Evolutionary conservation across 345 rosid species (phyloP).

Genomic region (Nasturtium officinale): DNA sequence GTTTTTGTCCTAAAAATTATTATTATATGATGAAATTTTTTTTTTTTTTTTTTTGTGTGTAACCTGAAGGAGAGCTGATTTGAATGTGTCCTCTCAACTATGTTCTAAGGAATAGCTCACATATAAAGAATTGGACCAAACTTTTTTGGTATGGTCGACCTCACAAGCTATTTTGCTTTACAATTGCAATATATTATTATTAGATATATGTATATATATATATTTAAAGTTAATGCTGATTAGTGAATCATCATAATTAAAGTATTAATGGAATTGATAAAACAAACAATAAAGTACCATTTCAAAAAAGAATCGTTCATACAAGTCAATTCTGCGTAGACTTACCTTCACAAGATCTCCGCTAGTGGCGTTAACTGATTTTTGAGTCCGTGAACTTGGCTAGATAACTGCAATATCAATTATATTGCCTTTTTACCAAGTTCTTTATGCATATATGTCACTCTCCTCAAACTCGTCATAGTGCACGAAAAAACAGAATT

Average conservation of each 20-base stretch:
- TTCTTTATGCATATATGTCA: not conserved
- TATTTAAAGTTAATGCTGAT: not conserved
- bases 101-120: not conserved
- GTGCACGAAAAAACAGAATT: not conserved
- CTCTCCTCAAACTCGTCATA: slow-evolving; percentile 4
- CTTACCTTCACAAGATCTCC: slow-evolving; percentile 1
- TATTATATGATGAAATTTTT: not conserved
- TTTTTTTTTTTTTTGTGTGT: too few relatives aligned
- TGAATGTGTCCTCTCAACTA: not conserved
- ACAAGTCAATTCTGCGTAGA: slow-evolving; percentile 1
- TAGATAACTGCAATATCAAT: not conserved
- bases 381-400: slow-evolving; percentile 1
- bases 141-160: slow-evolving; percentile 2
- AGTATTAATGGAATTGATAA: slow-evolving; percentile 3
- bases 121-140: not conserved
- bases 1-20: not conserved
- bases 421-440: not conserved
- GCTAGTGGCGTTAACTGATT: slow-evolving; percentile 2
- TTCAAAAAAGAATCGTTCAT: not conserved
- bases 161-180: slow-evolving; percentile 20
- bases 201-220: not conserved
- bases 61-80: not conserved
- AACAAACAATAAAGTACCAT: not conserved
- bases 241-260: not conserved
- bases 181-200: not conserved